Conservation (phyloP, 2,329 filamentous ascomycete species). For the Talaromyces islandicus region DNA sequence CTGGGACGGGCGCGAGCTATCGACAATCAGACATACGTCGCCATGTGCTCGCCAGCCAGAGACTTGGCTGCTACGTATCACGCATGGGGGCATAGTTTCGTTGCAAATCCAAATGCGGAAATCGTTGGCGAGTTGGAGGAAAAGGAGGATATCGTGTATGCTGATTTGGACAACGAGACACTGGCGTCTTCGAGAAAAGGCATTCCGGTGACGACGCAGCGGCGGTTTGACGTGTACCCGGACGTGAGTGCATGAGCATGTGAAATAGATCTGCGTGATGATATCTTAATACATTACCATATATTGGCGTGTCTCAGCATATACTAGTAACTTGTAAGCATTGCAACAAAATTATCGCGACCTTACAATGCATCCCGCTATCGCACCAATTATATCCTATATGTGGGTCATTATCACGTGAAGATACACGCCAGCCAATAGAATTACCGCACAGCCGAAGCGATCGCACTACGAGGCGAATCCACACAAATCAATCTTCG, state of each 20-base stretch:
- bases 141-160: slow-evolving; percentile 67
- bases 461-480: background rate
- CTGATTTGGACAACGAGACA: slow-evolving; percentile 60
- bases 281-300: background rate
- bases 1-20: slow-evolving; percentile 76
- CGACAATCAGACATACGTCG: slow-evolving; percentile 93
- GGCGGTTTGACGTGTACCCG: slow-evolving; percentile 91
- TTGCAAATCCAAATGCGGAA: slow-evolving; percentile 80
- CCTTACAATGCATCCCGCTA: background rate
- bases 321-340: background rate
- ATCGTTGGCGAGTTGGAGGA: slow-evolving; percentile 77
- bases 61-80: slow-evolving; percentile 73
- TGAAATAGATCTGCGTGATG: background rate
- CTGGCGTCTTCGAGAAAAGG: slow-evolving; percentile 72
- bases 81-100: slow-evolving; percentile 86
- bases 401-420: slow-evolving; percentile 10
- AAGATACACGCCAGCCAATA: background rate
- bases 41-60: slow-evolving; percentile 82
- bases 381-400: slow-evolving; percentile 22
- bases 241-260: slow-evolving; percentile 62
- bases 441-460: background rate
- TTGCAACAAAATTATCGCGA: background rate
- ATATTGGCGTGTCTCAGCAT: background rate
- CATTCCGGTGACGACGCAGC: slow-evolving; percentile 78
- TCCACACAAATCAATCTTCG: slow-evolving; percentile 12